Evolutionary conservation across 2,329 filamentous ascomycete genomes (phyloP), one percentile per base, ranked within the genome.

Genomic region (Colletotrichum lentis): DNA sequence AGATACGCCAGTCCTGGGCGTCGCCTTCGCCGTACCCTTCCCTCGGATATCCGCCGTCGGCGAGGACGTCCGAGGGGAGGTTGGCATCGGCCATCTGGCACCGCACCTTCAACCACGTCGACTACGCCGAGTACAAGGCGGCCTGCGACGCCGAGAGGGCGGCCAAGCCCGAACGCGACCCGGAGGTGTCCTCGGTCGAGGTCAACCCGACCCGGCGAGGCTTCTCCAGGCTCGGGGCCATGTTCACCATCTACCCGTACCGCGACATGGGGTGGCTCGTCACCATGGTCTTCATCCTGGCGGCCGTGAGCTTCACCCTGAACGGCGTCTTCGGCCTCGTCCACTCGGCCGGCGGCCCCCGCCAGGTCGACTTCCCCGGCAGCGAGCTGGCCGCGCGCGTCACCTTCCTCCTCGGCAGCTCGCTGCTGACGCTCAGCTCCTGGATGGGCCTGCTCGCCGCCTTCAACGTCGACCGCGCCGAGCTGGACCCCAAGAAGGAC

Each of bases 181-280:
- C 50, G 14, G 66, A 69, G 6, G 52, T 69, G 12, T 56, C 56
- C 20, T 66, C 62, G 5, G 50, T 65, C 0, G 24, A n/a, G 2
- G 44, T 62, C 5, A 11, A 24, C 18, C 22, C 37, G 1, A 22
- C 37, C 0, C n/a, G 66, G 44, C 60, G 20, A 1, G 62, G 66
- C 14, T 46, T 69, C 43, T 66, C 50, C 14, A 7, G 66, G 10
- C 4, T 69, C 4, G 62, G 62, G 20, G 62, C 50, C 18, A 69
- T 69, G 66, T 62, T 69, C 27, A 69, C 62, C 10, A 53, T 69
- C 18, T 69, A 69, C 56, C 66, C 66, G 1, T 69, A 69, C 20
- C 55, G 62, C 12, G 66, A 69, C 39, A 69, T 69, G 66, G 66
- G 66, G 5, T 69, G 66, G 66, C 66, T 69, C 8, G 66, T 31